Evolutionary conservation across 2,329 filamentous ascomycete species (phyloP), one percentile per base, ranked within the genome.

Genomic region (Stemphylium vesicarium): DNA sequence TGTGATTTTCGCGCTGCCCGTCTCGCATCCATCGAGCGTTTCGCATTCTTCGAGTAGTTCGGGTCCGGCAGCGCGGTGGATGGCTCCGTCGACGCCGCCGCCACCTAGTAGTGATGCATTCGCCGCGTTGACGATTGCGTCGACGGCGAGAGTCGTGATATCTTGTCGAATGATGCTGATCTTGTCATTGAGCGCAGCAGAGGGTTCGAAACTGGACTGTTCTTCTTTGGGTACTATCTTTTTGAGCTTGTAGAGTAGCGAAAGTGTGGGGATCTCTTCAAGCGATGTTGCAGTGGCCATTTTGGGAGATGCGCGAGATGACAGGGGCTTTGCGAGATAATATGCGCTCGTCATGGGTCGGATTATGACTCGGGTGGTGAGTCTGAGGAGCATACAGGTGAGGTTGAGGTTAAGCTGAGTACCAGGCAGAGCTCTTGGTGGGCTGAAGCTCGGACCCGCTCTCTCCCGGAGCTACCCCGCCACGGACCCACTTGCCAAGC

Each of bases 101-200:
- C 95, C 95, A 50, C 93, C 92, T 0, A 90, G 82, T 0, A 98
- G 85, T 1, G 82, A 83, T 9, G 77, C 78, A 75, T 98, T 98
- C 39, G 95, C 94, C 1, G 95, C 94, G 74, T 98, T 98, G 74
- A 98, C 93, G 64, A 97, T 95, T 60, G 89, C 89, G 69, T 92
- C 91, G 40, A 92, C 83, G 29, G 82, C 74, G 4, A 98, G 84
- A 12, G 81, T 86, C 12, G 93, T 97, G 75, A 98, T 96, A 74
- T 96, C 92, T 64, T 86, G 85, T 52, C 85, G 84, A 62, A 92
- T 82, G 33, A 94, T 78, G 40, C 84, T 85, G 66, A 97, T 82
- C 60, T 85, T 87, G 70, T 85, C 77, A 78, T 96, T 96, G 77
- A 60, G 65, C 10, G 56, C 29, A 15, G 64, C 56, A 2, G 63